A percentile compares a stretch with the other conserved stretches of the same genome.
Conservation (phyloP, 192 early-diverging fungal genomes). For the Coemansia umbellata region DNA sequence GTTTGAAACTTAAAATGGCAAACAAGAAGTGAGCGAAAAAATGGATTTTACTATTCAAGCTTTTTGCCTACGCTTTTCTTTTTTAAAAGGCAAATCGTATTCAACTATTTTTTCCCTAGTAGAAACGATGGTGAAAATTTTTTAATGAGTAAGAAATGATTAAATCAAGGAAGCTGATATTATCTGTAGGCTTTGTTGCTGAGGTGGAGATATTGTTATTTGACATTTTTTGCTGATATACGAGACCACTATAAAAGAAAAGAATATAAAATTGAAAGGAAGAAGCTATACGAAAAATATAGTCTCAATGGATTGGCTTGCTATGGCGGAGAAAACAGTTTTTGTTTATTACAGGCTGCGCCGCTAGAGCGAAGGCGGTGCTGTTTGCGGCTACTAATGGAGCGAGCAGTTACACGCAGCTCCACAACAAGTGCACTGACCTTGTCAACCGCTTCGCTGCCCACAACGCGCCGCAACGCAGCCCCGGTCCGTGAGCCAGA, state of each 20-base stretch:
- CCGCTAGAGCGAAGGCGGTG: conserved; percentile 14
- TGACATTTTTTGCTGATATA: no score
- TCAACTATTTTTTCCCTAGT: no score
- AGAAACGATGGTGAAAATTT: no score
- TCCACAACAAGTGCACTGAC: conserved; percentile 28
- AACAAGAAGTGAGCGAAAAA: neutral
- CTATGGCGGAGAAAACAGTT: conserved; percentile 18
- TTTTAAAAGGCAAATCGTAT: no score
- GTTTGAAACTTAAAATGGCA: no score
- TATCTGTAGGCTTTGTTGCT: no score
- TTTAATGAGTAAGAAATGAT: no score
- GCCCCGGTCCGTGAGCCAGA: conserved; percentile 31
- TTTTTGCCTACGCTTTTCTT: no score
- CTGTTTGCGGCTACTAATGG: conserved; percentile 17
- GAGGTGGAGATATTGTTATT: no score
- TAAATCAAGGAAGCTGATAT: no score
- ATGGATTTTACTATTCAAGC: neutral
- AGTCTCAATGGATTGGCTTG: conserved; percentile 1
- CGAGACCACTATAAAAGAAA: neutral
- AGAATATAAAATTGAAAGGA: neutral
- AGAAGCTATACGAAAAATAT: neutral
- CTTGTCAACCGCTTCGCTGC: conserved; percentile 35
- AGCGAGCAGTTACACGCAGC: conserved; percentile 12
- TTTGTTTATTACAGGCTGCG: conserved; percentile 28
- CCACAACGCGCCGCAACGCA: conserved; percentile 41